These are phyloP conservation scores for Podospora fimiseda DNA, from an alignment of 495 filamentous ascomycete species.

Conservation along the genomic window DNA sequence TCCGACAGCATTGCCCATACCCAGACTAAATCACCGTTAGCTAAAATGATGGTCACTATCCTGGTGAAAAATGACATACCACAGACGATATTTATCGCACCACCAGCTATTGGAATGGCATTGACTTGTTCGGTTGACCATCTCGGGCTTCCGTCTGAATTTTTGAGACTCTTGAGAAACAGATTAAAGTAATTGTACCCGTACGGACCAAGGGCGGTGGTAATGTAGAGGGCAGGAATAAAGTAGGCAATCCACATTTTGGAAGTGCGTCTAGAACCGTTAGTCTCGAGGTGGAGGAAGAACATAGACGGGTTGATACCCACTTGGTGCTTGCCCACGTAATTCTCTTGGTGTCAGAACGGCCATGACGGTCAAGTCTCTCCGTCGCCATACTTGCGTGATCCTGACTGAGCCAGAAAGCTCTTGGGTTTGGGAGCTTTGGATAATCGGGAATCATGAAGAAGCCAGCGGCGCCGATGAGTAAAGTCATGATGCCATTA, in stretches of 20 bases:
- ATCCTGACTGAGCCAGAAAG: conserved; percentile 29
- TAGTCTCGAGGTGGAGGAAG: neutral
- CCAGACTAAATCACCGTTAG: conserved; percentile 24
- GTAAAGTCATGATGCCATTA: conserved; percentile 43
- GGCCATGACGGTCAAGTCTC: conserved; percentile 27
- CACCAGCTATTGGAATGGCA: conserved; percentile 32
- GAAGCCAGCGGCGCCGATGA: conserved; percentile 42
- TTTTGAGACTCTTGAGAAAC: conserved; percentile 31
- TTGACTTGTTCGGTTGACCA: conserved; percentile 35
- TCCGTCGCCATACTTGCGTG: conserved; percentile 25
- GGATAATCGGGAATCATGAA: conserved; percentile 48
- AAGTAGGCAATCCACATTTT: conserved; percentile 32
- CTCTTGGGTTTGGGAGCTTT: conserved; percentile 30
- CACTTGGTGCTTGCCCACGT: conserved; percentile 33
- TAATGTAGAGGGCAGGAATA: conserved; percentile 31
- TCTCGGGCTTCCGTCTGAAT: conserved; percentile 26
- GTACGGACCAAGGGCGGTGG: conserved; percentile 32
- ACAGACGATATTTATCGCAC: conserved; percentile 32
- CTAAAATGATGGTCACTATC: neutral
- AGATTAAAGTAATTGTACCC: conserved; percentile 39
- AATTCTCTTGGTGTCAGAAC: conserved; percentile 31
- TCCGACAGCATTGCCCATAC: conserved; percentile 37
- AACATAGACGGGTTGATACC: neutral
- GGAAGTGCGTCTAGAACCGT: conserved; percentile 26
- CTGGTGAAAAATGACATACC: conserved; percentile 11